Evolutionary conservation across 2,329 filamentous ascomycete species (phyloP), one percentile per base, ranked within the genome.

Genomic region (Geosmithia flava): DNA sequence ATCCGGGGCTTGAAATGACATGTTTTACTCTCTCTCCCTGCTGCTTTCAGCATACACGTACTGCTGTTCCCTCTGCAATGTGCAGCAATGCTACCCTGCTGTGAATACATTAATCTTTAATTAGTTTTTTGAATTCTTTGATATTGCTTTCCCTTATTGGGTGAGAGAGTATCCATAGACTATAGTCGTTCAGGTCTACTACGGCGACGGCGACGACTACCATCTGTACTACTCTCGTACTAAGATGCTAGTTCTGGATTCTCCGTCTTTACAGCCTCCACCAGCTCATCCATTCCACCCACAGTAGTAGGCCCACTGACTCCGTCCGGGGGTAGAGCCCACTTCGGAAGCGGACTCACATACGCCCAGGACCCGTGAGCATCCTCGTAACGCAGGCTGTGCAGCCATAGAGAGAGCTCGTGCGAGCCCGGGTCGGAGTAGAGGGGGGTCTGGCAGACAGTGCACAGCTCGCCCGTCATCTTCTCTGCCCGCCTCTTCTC

Each of bases 381-480:
- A 62, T 91, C 90, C 55, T 91, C 83, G 62, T 98, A 98, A 44
- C 87, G 81, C 51, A 89, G 79, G 49, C 91, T 94, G 68, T 98
- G 93, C 52, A 98, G 73, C 76, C 91, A 98, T 41, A 98, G 84
- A 1, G 87, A 87, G 44, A 98, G 73, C 69, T 98, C 93, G 58
- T 97, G 90, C 42, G 74, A 68, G 1, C 90, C 90, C 0, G 93
- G 93, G 60, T 98, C 93, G 16, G 87, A 94, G 65, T 97, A 98
- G 42, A 98, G 71, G 20, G 87, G 85, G 19, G 93, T 95, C 50
- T 84, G 76, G 63, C 93, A 98, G 33, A 89, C 65, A 6, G 83
- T 74, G 62, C 93, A 98, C 16, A 80, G 68, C 58, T 89, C 72
- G 13, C 93, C 93, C 1, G 90, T 94, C 76, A 97, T 85, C 62